Conservation (phyloP, 2,329 filamentous ascomycete species). For the Penicillium brevicompactum region DNA sequence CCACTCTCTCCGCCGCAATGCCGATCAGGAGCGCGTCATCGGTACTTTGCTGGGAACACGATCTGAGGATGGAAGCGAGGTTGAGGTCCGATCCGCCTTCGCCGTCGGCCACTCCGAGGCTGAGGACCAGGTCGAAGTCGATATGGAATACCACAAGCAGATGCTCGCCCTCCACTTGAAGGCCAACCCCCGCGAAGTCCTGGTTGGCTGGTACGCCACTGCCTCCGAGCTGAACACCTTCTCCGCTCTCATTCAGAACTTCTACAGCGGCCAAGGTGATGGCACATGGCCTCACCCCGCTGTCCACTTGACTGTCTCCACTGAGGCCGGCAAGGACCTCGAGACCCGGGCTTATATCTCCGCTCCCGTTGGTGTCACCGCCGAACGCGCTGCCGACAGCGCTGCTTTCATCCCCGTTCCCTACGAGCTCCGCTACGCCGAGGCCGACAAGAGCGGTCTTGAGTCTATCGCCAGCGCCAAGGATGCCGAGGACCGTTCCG, state of each 20-base stretch:
- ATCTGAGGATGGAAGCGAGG: conserved; percentile 94
- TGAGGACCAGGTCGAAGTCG: conserved; percentile 97
- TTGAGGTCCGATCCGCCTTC: conserved; percentile 94
- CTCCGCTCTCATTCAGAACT: conserved; percentile 98
- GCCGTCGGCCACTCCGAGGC: conserved; percentile 98
- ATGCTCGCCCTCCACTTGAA: conserved; percentile 96
- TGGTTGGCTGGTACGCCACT: conserved; percentile 98
- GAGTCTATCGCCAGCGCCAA: conserved; percentile 83
- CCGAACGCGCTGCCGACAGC: conserved; percentile 91
- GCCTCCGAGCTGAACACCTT: conserved; percentile 97
- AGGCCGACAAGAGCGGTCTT: conserved; percentile 73
- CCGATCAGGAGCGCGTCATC: conserved; percentile 93
- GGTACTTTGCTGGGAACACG: conserved; percentile 91
- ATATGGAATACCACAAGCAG: conserved; percentile 99
- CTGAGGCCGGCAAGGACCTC: conserved; percentile 83
- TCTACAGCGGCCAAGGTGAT: conserved; percentile 95
- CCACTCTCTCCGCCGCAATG: conserved; percentile 89
- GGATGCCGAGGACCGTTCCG: conserved; percentile 72
- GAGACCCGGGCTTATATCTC: conserved; percentile 93
- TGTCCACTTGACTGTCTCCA: conserved; percentile 92
- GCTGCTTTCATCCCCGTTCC: conserved; percentile 98
- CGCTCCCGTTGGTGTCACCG: conserved; percentile 89
- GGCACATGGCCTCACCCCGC: conserved; percentile 98
- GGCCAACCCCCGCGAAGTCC: conserved; percentile 87
- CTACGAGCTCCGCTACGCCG: conserved; percentile 87